Evolutionary conservation across 148 eudicot species (phyloP), one percentile per base, ranked within the genome.

Genomic region (Vaccinium darrowii): DNA sequence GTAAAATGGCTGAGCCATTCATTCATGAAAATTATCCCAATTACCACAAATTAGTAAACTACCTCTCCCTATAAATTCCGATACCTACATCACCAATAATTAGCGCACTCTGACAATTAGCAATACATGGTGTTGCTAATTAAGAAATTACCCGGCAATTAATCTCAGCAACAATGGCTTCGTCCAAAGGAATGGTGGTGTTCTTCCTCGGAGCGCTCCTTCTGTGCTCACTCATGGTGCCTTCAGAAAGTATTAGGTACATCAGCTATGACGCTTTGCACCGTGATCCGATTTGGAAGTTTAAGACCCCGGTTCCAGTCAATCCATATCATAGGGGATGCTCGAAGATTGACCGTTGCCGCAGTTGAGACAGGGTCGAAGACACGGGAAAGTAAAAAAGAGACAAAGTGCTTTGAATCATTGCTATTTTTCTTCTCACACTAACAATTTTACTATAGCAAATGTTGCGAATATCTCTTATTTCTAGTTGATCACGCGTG

Each of bases 191-290:
- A 54, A 56, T 36, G 14, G n/a, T 58, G 36, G 82, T 18, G 14
- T 56, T 80, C 15, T 80, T 47, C 82, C 71, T 80, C 27, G 82
- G 82, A 2, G 49, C 51, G 19, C 6, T 80, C 27, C 82, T 79
- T 56, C 49, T 80, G 67, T 53, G 65, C 69, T 56, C 82, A 10
- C 30, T n/a, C 27, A 43, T 80, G 71, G 51, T 39, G 69, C 58
- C 14, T 19, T 8, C 50, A 8, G 12, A 36, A 57, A 4, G 30
- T 53, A 25, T 8, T 3, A 0, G 43, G 3, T 47, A 0, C 49
- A 7, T 75, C 53, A 2, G 7, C 49, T 80, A 80, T 9, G 25
- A 19, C 0, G 9, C 51, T 16, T 1, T 79, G 3, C 18, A 14
- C 18, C 3, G 0, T 12, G 74, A 52, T 50, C 1, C 1, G 1